Evolutionary conservation across 805 yeast species (phyloP).

Genomic region (Kregervanrija pseudodelftensis): DNA sequence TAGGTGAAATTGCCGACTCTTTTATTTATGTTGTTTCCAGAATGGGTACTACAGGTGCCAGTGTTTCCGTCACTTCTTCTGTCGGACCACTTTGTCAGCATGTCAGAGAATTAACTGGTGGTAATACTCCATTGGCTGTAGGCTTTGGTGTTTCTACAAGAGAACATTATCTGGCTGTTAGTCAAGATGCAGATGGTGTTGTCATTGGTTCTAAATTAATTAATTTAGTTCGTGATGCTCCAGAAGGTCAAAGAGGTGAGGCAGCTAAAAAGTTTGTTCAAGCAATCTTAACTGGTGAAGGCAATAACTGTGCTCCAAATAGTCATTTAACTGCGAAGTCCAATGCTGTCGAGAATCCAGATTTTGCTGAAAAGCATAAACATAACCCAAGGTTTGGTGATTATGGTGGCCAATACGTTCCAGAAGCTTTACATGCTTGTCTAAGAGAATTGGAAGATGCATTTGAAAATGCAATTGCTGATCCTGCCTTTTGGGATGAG

Average conservation of each 20-base stretch:
- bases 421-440: conserved; percentile 91
- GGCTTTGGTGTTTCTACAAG: conserved; percentile 96
- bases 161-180: conserved; percentile 79
- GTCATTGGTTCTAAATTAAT: conserved; percentile 90
- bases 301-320: conserved; percentile 23
- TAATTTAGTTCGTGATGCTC: conserved; percentile 58
- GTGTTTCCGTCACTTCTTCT: conserved; percentile 53
- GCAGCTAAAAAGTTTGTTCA: conserved; percentile 62
- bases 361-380: conserved; percentile 53
- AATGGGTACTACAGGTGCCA: conserved; percentile 97
- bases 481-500: conserved; percentile 90
- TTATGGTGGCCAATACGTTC: conserved; percentile 98
- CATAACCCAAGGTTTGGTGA: conserved; percentile 81
- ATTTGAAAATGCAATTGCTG: conserved; percentile 82
- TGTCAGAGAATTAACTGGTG: conserved; percentile 68
- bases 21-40: conserved; percentile 94
- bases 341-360: conserved; percentile 14
- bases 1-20: conserved; percentile 86
- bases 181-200: conserved; percentile 84
- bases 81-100: conserved; percentile 63
- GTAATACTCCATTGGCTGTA: conserved; percentile 79
- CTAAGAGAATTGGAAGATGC: conserved; percentile 82
- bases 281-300: conserved; percentile 58
- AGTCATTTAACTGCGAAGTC: conserved; percentile 16
- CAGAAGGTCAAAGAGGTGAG: conserved; percentile 51